These are phyloP conservation scores for Coprinellus aureogranulatus DNA, from an alignment of 768 basidiomycete species.

Conservation along the genomic window DNA sequence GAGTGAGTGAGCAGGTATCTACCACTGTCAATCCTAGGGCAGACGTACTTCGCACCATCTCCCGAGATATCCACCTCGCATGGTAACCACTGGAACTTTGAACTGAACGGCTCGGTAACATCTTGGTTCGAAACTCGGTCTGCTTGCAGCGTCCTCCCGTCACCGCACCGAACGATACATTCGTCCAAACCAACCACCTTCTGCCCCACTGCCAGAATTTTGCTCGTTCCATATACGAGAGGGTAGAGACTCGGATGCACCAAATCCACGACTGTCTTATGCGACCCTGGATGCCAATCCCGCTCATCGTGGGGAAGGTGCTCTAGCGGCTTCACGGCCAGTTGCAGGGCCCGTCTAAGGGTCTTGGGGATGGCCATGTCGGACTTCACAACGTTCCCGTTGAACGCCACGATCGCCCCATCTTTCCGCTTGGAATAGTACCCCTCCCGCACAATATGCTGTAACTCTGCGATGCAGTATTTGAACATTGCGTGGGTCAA, in stretches of 20 bases:
- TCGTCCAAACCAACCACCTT: conserved; percentile 11
- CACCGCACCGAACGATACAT: conserved; percentile 15
- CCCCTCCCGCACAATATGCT: conserved; percentile 14
- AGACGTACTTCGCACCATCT: conserved; percentile 15
- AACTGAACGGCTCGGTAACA: conserved; percentile 3
- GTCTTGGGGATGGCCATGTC: conserved; percentile 26
- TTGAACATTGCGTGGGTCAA: conserved; percentile 17
- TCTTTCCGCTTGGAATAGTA: conserved; percentile 6
- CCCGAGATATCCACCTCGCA: conserved; percentile 16
- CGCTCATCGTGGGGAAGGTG: conserved; percentile 27
- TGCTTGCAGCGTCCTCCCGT: conserved; percentile 11
- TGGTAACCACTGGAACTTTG: conserved; percentile 15
- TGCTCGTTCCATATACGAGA: conserved; percentile 26
- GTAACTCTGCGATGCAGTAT: conserved; percentile 23
- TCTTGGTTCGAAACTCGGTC: background rate
- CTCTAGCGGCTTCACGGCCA: conserved; percentile 28
- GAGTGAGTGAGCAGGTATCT: background rate
- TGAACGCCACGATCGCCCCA: conserved; percentile 16
- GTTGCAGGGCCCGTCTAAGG: conserved; percentile 16
- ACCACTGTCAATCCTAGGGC: background rate
- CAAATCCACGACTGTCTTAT: conserved; percentile 40
- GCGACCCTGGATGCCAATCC: conserved; percentile 46
- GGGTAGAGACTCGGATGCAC: conserved; percentile 43
- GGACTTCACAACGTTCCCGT: conserved; percentile 24
- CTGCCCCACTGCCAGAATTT: background rate